Conservation (phyloP, 2,329 filamentous ascomycete genomes). For the Calonectria ilicicola region DNA sequence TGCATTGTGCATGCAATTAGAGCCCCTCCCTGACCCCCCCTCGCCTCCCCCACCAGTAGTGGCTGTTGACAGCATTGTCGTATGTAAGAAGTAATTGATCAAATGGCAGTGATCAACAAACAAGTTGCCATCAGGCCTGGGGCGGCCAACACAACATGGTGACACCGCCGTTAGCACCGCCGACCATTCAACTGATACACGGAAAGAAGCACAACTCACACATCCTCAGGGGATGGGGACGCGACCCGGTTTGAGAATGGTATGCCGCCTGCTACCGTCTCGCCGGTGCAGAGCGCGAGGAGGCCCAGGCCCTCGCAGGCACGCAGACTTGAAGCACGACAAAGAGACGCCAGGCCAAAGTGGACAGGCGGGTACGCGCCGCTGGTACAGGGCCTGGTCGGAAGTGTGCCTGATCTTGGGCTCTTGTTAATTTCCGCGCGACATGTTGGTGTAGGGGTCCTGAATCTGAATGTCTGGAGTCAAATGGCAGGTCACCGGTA, state of each 20-base stretch:
- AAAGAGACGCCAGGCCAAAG: background rate
- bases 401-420: constrained; percentile 27
- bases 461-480: constrained; percentile 11
- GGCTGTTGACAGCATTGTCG: background rate
- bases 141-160: background rate
- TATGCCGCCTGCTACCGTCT: constrained; percentile 21
- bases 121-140: background rate
- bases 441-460: constrained; percentile 12
- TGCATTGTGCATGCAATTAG: constrained; percentile 19
- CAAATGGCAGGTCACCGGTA: constrained; percentile 35
- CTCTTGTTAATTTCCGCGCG: constrained; percentile 29
- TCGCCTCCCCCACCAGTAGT: background rate
- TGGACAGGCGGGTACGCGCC: constrained; percentile 13
- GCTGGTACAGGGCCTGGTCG: constrained; percentile 14
- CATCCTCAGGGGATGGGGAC: constrained; percentile 1
- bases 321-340: background rate
- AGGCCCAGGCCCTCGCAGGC: constrained; percentile 1
- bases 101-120: constrained; percentile 1
- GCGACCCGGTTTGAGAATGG: background rate
- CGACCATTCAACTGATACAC: constrained; percentile 18
- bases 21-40: constrained; percentile 11
- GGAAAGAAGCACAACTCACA: constrained; percentile 6
- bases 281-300: background rate
- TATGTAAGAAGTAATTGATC: background rate
- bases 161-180: constrained; percentile 1